Percentiles rank a stretch among this genome's conserved stretches.
Conservation (phyloP, 495 filamentous ascomycete species). For the Annulohypoxylon moriforme region DNA sequence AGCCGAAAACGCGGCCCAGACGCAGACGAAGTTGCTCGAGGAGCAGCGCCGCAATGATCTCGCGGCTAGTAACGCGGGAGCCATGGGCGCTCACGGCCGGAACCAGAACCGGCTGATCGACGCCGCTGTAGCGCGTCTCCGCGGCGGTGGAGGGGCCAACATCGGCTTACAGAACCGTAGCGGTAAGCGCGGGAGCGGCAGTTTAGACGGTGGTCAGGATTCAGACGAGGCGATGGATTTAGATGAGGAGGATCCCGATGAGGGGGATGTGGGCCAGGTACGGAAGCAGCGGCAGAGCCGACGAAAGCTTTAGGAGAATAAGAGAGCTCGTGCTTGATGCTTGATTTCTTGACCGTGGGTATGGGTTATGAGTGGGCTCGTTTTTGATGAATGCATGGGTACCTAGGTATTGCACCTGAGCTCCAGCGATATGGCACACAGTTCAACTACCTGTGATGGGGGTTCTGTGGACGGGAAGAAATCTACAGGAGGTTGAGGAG, state of each 20-base stretch:
- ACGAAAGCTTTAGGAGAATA: slow-evolving; percentile 48
- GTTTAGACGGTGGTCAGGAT: slow-evolving; percentile 61
- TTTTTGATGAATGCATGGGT: too few species aligned
- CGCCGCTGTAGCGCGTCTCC: slow-evolving; percentile 29
- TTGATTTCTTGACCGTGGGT: not conserved
- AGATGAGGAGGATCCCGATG: slow-evolving; percentile 61
- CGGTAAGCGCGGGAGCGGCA: slow-evolving; percentile 57
- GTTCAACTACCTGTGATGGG: too few species aligned
- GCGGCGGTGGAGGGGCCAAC: slow-evolving; percentile 15
- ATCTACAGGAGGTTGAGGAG: not conserved
- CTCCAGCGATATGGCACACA: too few species aligned
- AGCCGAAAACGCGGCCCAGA: slow-evolving; percentile 55
- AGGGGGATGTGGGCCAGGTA: slow-evolving; percentile 38
- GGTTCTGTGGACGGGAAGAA: too few species aligned
- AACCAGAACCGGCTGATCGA: slow-evolving; percentile 46
- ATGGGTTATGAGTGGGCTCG: not conserved
- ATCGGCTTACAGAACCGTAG: slow-evolving; percentile 29
- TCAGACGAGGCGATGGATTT: slow-evolving; percentile 69
- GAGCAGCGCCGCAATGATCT: slow-evolving; percentile 46
- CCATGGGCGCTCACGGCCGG: slow-evolving; percentile 38
- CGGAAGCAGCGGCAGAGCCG: slow-evolving; percentile 55
- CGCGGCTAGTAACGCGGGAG: not conserved
- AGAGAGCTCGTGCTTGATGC: not conserved
- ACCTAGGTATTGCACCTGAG: too few species aligned
- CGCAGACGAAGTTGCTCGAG: slow-evolving; percentile 59